Evolutionary conservation across 257 asterid species (phyloP), one percentile per base, ranked within the genome.

Genomic region (Asclepias syriaca): DNA sequence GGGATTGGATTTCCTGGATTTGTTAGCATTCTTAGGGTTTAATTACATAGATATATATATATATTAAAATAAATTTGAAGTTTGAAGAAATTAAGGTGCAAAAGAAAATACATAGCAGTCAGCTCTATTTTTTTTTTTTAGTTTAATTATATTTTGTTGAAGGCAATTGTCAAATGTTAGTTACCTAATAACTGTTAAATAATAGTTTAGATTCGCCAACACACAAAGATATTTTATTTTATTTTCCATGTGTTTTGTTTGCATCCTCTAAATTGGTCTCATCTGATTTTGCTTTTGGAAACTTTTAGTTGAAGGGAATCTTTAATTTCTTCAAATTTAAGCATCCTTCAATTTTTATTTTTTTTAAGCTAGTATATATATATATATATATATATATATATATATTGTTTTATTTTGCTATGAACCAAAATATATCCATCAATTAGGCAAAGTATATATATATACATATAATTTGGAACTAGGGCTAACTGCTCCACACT

Each of bases 91-190:
- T 16, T n/a, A n/a, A n/a, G n/a, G 4, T 19, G 12, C 58, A 5
- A 19, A 54, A 54, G 11, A 54, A 64, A 19, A 18, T 34, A n/a
- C n/a, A 15, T 22, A 21, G 22, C 34, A 22, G 18, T 21, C 37
- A 53, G 37, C 29, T 9, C 13, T 34, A 0, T 34, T 29, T 29
- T 29, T 29, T 11, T 56, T 22, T 54, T 56, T 14, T n/a, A 21
- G 34, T 56, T 56, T 56, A 21, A 60, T 60, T 61, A 1, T 32
- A 1, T 34, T 61, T 61, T 34, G 12, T 16, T 15, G 16, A 63
- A 63, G 68, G 49, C 18, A 34, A 63, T 63, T 64, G 14, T 64
- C 68, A 64, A 64, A 64, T 21, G 50, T 64, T 14, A 64, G n/a
- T 37, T 37, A 64, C 68, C 68, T 63, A 18, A 64, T 37, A 7